A percentile compares a stretch with the other conserved stretches of the same genome.
phyloP scores from a whole-genome alignment of 352 stramenopile genomes.

The Phytophthora nicotianae region DNA sequence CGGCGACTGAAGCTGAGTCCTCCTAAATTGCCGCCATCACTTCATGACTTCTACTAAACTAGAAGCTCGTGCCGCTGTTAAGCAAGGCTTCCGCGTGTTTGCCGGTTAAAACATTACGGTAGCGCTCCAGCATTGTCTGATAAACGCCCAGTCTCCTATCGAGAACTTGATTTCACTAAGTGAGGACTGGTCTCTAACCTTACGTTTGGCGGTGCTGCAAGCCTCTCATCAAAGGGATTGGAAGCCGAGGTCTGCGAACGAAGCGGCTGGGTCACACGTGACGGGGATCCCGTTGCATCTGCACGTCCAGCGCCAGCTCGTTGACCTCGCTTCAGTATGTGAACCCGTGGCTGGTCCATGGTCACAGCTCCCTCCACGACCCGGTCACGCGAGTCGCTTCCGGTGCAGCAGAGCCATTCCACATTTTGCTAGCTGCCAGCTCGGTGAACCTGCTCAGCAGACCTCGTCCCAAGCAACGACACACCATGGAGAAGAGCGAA shows the following conservation, averaged over 20 bases:
- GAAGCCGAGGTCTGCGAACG: constrained; percentile 18
- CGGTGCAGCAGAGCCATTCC: constrained; percentile 21
- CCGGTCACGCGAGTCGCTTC: constrained; percentile 7
- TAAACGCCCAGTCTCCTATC: background rate
- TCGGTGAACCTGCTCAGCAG: constrained; percentile 11
- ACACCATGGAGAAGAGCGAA: constrained; percentile 27
- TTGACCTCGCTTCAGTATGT: constrained; percentile 17
- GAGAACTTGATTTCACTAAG: constrained; percentile 26
- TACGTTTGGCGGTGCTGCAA: constrained; percentile 11
- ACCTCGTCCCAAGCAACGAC: constrained; percentile 11
- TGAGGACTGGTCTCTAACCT: constrained; percentile 12
- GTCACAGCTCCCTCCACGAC: constrained; percentile 18
- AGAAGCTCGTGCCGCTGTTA: constrained; percentile 8
- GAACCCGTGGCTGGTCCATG: constrained; percentile 30
- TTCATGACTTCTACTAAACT: constrained; percentile 3
- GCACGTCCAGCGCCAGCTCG: constrained; percentile 11
- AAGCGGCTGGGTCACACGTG: constrained; percentile 19
- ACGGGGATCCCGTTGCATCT: constrained; percentile 13
- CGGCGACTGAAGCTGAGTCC: constrained; percentile 1
- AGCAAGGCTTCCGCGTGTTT: constrained; percentile 11
- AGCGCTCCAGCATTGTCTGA: constrained; percentile 4
- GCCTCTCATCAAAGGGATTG: constrained; percentile 27
- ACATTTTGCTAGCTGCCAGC: constrained; percentile 25
- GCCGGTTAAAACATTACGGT: constrained; percentile 6
- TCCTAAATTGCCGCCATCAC: constrained; percentile 2